Evolutionary conservation across 2,329 filamentous ascomycete genomes (phyloP).

Genomic region (Diplodia seriata): DNA sequence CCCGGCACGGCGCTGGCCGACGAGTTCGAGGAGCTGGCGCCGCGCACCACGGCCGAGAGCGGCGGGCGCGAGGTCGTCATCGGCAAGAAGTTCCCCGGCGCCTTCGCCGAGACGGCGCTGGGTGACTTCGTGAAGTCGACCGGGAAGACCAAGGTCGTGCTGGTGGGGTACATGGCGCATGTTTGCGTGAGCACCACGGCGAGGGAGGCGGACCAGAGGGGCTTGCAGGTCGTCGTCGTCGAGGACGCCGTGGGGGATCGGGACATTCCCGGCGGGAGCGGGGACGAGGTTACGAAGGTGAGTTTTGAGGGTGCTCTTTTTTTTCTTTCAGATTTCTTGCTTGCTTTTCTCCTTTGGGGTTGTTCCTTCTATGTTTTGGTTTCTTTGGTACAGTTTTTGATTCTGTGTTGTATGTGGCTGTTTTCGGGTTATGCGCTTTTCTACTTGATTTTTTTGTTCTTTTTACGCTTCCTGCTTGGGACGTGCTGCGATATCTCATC

Average conservation of each 20-base stretch:
- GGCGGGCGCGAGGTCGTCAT: conserved; percentile 59
- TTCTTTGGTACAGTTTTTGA: too few species aligned
- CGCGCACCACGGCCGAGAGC: conserved; percentile 48
- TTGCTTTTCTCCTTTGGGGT: not conserved
- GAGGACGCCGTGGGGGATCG: conserved; percentile 70
- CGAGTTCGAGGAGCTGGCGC: conserved; percentile 66
- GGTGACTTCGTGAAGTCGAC: conserved; percentile 60
- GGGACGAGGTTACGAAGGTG: conserved; percentile 59
- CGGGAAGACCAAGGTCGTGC: conserved; percentile 65
- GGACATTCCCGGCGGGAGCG: conserved; percentile 68
- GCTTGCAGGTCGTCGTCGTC: conserved; percentile 68
- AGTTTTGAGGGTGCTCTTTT: conserved; percentile 29
- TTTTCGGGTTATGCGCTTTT: not conserved
- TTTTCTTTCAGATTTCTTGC: not conserved
- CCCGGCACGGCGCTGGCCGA: conserved; percentile 65
- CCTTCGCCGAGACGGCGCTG: conserved; percentile 67
- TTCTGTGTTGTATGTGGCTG: too few species aligned
- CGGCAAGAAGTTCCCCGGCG: conserved; percentile 63
- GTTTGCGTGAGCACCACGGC: conserved; percentile 70
- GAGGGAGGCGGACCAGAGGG: conserved; percentile 64
- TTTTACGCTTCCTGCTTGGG: not conserved
- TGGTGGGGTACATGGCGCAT: conserved; percentile 70
- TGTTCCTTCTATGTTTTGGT: too few species aligned
- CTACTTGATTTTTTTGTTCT: not conserved
- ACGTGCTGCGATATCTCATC: not conserved